Base-by-base conservation (phyloP, 2,329 filamentous ascomycete genomes). In the Exophiala oligosperma region DNA sequence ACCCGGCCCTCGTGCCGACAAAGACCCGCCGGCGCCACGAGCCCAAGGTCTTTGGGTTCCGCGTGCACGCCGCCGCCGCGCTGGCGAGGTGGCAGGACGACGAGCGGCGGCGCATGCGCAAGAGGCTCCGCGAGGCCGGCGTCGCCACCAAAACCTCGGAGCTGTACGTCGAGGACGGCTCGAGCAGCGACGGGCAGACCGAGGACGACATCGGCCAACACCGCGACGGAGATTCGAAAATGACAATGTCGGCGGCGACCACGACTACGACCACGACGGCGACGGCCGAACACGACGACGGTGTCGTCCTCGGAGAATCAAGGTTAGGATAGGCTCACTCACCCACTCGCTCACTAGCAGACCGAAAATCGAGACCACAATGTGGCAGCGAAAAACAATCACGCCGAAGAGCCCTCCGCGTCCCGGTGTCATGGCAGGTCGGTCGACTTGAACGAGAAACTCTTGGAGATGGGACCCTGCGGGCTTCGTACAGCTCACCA, bases 1-100 rank as follows among this genome's bases (percentile, higher is more conserved):
- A 97, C 73, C 93, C 94, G 4, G 86, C 90, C 24, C 82, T 99
- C 67, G 86, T 95, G 52, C 94, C 94, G 2, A 80, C 86, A 66
- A 99, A 97, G 82, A 91, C 86, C 67, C 81, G 87, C 62, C 87
- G 91, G 64, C 85, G 94, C 66, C 97, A 97, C 76, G 84, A 93
- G 56, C 94, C 94, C 24, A 86, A 90, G 58, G 89, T 96, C 60
- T 99, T 94, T 73, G 94, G 94, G 35, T 99, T 99, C 81, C 91
- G 91, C 70, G 92, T 99, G 4, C 94, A 99, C 76, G 90, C 92
- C 3, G 84, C 89, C 14, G 93, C 94, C 0, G 88, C 93, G 2
- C 79, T 99, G 66, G 86, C 92, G 66, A 85, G 94, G 68, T 99
- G 94, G 94, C 94, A 99, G 76, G 87, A 90, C 70, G 81, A 81